Evolutionary conservation across 306 rosid species (phyloP), one percentile per base, ranked within the genome.

Genomic region (Prunus mongolica): DNA sequence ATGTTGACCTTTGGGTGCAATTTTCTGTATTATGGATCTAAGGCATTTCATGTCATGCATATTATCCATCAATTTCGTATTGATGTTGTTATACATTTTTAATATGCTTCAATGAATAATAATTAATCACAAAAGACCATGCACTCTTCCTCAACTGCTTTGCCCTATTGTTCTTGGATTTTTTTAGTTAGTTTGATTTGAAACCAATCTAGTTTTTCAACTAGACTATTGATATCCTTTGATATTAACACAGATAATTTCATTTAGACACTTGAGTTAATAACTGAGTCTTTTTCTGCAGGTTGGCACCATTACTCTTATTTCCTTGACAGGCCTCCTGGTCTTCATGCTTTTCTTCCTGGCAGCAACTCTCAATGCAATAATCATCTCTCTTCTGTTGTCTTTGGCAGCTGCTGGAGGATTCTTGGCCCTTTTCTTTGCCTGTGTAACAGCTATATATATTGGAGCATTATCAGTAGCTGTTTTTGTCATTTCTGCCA

Each of bases 361-460:
- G 85, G 82, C 90, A 24, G 98, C 97, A 64, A 92, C 97, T 62
- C 38, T 89, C 83, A 95, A 89, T 73, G 98, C 93, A 66, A 30
- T 95, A 46, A 77, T 89, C 34, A 76, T 95, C 75, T 84, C 93
- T 41, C 87, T 95, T 69, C 85, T 95, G 20, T 25, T 92, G 62
- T 89, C 98, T 20, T 78, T 95, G 87, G 98, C 90, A 54, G 97
- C 89, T 12, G 97, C 91, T 14, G 98, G 98, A 84, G 97, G 98
- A 67, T 95, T 95, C 89, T 83, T 95, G 86, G 97, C 97, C 69
- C 60, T 95, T 77, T 95, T 92, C 90, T 90, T 95, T 79, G 90
- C 88, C 25, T 84, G 73, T 70, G 78, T 87, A 54, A 79, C 92
- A 11, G 91, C 86, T 46, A 82, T 95, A 85, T 95, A 95, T 75